Conservation (phyloP, 495 filamentous ascomycete genomes). For the Aspergillus diversus region DNA sequence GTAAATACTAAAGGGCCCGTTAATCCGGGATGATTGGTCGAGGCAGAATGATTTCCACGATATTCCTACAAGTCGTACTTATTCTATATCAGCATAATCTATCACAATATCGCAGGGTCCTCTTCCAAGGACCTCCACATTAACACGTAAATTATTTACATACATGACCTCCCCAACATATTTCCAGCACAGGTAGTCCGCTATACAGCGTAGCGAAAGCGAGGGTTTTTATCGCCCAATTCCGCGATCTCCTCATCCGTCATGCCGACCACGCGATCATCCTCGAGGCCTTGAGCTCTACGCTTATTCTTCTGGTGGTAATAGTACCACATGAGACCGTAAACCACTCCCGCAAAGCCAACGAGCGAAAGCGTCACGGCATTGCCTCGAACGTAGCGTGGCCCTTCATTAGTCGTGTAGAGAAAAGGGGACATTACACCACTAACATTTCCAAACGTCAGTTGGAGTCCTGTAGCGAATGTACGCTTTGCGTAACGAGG, state of each 20-base stretch:
- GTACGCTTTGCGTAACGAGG: slow-evolving; percentile 76
- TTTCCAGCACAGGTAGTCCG: not conserved
- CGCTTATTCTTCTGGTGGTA: slow-evolving; percentile 58
- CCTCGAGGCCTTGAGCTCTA: slow-evolving; percentile 55
- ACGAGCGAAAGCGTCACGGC: slow-evolving; percentile 52
- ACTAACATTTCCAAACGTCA: slow-evolving; percentile 65
- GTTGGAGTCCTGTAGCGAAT: slow-evolving; percentile 68
- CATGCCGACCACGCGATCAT: slow-evolving; percentile 56
- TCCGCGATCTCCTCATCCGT: slow-evolving; percentile 68
- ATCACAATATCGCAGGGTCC: too few relatives aligned
- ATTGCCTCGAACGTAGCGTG: slow-evolving; percentile 47
- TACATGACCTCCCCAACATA: not conserved
- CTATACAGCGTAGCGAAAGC: slow-evolving; percentile 61
- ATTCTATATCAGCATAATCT: too few relatives aligned
- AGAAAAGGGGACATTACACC: slow-evolving; percentile 72
- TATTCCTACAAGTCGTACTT: too few relatives aligned
- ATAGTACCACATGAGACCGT: slow-evolving; percentile 57
- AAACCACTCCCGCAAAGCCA: slow-evolving; percentile 45
- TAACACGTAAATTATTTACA: not conserved
- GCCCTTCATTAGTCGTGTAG: slow-evolving; percentile 44
- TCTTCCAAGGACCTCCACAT: not conserved
- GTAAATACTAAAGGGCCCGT: not conserved
- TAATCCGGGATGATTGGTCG: too few relatives aligned
- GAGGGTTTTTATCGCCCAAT: slow-evolving; percentile 69
- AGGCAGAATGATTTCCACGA: too few relatives aligned